Evolutionary conservation across 768 basidiomycete species (phyloP).

Genomic region (Punctularia strigosozonata): DNA sequence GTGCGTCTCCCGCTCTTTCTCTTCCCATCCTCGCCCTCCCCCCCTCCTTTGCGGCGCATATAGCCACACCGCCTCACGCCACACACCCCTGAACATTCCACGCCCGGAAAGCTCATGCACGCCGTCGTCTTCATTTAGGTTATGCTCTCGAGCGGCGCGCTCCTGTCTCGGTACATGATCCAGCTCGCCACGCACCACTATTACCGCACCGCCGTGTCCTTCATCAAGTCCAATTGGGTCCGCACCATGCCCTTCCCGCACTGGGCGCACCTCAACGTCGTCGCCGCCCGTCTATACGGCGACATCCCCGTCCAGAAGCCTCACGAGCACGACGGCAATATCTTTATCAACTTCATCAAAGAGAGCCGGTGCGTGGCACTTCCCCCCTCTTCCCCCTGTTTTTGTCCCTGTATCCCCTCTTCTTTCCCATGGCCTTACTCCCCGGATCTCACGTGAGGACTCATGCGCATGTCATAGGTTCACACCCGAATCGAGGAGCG

Average conservation of each 20-base stretch:
- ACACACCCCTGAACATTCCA: too few relatives aligned
- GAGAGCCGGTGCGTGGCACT: too few relatives aligned
- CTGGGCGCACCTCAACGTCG: conserved; percentile 51
- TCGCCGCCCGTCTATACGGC: conserved; percentile 46
- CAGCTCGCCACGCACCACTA: conserved; percentile 74
- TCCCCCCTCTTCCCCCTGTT: too few relatives aligned
- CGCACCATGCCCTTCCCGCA: conserved; percentile 48
- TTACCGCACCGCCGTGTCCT: conserved; percentile 60
- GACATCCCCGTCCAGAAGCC: conserved; percentile 60
- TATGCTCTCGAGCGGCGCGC: conserved; percentile 63
- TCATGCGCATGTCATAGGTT: too few relatives aligned
- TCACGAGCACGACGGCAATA: conserved; percentile 64
- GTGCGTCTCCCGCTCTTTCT: conserved; percentile 28
- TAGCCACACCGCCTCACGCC: too few relatives aligned
- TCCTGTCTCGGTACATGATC: conserved; percentile 67
- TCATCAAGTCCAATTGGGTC: conserved; percentile 68
- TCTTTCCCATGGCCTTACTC: too few relatives aligned
- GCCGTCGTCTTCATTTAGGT: conserved; percentile 35
- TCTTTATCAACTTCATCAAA: conserved; percentile 55
- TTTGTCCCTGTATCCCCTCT: too few relatives aligned
- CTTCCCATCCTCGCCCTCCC: conserved; percentile 7
- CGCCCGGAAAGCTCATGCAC: conserved; percentile 4
- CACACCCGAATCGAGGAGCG: conserved; percentile 43
- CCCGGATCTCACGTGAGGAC: too few relatives aligned
- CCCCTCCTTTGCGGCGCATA: too few relatives aligned